phyloP scores from a whole-genome alignment of 257 asterid genomes.

The Primulina eburnea region DNA sequence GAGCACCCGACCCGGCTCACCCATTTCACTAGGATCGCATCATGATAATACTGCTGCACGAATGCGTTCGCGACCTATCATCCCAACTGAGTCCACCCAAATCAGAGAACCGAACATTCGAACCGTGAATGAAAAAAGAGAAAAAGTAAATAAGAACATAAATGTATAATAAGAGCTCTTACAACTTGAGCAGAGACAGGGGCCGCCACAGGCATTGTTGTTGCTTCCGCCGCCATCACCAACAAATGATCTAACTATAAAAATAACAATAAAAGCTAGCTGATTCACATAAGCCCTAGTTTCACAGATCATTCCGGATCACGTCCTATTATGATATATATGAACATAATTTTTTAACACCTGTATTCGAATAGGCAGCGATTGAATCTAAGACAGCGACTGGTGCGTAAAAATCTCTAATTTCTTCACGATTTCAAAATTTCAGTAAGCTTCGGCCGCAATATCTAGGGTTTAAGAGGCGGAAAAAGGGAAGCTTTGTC shows the following conservation, averaged over 20 bases:
- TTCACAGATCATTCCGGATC: not conserved
- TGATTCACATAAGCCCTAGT: constrained; percentile 27
- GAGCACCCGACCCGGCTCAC: too few relatives aligned
- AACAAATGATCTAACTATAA: constrained; percentile 29
- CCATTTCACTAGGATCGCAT: too few relatives aligned
- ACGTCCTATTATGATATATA: not conserved
- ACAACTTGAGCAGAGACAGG: constrained; percentile 39
- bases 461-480: not conserved
- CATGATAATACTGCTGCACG: constrained; percentile 77
- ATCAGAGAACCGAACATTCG: not conserved
- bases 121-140: too few relatives aligned
- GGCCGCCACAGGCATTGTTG: constrained; percentile 24
- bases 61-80: constrained; percentile 84
- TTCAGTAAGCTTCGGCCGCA: too few relatives aligned
- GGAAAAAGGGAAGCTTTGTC: too few relatives aligned
- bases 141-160: not conserved
- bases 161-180: constrained; percentile 3
- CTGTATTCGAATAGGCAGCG: not conserved
- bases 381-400: not conserved
- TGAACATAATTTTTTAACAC: not conserved
- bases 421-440: not conserved
- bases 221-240: constrained; percentile 46
- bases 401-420: not conserved
- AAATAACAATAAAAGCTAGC: not conserved
- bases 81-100: not conserved